Conservation (phyloP, 306 rosid species). For the Quercus rubra region DNA sequence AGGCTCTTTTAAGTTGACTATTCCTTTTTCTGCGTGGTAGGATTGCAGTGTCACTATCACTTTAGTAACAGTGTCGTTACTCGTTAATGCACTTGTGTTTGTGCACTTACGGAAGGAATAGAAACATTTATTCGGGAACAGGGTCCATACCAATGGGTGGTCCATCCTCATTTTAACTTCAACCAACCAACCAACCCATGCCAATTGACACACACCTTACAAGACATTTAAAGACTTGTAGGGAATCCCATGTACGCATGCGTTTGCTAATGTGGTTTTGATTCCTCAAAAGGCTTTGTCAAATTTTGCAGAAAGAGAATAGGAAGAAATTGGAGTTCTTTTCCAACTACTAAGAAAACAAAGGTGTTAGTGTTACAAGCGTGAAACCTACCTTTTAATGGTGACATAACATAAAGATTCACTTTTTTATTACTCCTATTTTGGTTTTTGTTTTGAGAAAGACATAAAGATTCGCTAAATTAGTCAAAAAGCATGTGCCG, state of each 20-base stretch:
- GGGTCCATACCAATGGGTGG: neutral
- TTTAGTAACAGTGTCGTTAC: no score
- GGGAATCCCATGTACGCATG: neutral
- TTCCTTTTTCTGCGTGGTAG: neutral
- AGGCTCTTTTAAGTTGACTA: neutral
- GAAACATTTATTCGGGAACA: neutral
- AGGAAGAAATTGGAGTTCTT: neutral
- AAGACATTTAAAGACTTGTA: neutral
- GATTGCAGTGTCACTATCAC: neutral
- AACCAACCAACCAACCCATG: neutral
- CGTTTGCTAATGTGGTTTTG: neutral
- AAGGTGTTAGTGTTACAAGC: no score
- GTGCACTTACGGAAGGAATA: neutral
- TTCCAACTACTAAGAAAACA: neutral
- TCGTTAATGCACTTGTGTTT: neutral
- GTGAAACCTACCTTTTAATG: neutral
- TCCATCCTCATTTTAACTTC: neutral
- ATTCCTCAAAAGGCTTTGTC: no score
- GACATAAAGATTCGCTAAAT: no score
- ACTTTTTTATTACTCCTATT: no score
- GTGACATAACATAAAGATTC: neutral
- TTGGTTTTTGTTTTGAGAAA: no score
- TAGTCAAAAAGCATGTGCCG: no score
- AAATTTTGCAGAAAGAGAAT: neutral
- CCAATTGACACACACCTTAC: neutral